Evolutionary conservation across 2,329 filamentous ascomycete genomes (phyloP).

Genomic region (Trichophyton rubrum): DNA sequence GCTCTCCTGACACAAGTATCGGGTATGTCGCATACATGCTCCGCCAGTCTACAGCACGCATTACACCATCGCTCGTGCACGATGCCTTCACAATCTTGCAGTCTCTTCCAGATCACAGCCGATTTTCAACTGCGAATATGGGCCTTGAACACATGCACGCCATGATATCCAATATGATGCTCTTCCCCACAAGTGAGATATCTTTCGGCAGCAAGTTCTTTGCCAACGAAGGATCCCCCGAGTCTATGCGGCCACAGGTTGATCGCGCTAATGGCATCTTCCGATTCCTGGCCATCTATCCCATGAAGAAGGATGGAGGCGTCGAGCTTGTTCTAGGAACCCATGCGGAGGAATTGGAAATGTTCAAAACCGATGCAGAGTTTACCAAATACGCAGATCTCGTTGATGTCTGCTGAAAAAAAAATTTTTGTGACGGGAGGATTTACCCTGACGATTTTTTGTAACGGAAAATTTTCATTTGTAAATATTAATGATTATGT

Average conservation of each 20-base stretch:
- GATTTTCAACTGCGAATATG: conserved; percentile 5
- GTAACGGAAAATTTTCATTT: neutral
- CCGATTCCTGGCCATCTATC: conserved; percentile 4
- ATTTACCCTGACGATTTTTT: neutral
- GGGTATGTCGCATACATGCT: conserved; percentile 1
- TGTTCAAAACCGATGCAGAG: neutral
- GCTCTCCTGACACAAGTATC: conserved; percentile 3
- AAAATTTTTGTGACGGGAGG: neutral
- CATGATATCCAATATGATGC: conserved; percentile 6
- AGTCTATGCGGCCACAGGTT: conserved; percentile 5
- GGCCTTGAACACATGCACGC: conserved; percentile 5
- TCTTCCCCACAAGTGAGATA: conserved; percentile 3
- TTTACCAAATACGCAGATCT: conserved; percentile 4
- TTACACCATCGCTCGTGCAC: conserved; percentile 5
- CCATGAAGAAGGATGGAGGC: conserved; percentile 4
- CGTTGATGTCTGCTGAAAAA: neutral
- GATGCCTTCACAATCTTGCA: conserved; percentile 3
- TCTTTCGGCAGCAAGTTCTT: neutral
- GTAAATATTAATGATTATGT: neutral
- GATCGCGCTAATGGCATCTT: conserved; percentile 4
- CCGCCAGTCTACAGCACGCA: conserved; percentile 3
- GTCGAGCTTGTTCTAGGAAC: conserved; percentile 4
- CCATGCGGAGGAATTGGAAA: conserved; percentile 4
- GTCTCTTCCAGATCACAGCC: conserved; percentile 4
- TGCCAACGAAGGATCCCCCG: neutral